A percentile compares a stretch with the other conserved stretches of the same genome.
phyloP scores from a whole-genome alignment of 2,329 filamentous ascomycete species.

The Colletotrichum incanum region DNA sequence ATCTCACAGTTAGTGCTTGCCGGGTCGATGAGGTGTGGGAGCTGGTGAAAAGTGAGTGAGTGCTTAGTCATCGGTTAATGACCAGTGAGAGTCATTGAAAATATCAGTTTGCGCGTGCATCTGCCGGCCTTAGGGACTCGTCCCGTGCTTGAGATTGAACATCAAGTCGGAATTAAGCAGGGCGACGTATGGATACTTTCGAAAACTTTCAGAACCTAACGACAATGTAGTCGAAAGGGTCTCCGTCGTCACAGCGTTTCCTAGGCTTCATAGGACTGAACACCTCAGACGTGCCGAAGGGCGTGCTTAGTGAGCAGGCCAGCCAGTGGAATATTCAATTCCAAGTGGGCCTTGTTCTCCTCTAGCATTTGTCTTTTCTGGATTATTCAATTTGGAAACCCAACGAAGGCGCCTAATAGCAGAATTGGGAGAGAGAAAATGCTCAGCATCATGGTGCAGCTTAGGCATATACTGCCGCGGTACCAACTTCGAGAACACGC shows the following conservation, averaged over 20 bases:
- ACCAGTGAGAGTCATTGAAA: not conserved
- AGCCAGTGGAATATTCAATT: not conserved
- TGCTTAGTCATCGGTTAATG: conserved; percentile 31
- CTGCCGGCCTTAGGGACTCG: not conserved
- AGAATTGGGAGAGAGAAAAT: no score
- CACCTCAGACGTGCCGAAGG: not conserved
- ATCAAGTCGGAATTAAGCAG: no score
- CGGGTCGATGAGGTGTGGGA: not conserved
- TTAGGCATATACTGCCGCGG: no score
- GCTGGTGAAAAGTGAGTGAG: conserved; percentile 9
- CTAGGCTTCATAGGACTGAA: no score
- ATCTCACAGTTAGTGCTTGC: not conserved
- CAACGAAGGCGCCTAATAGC: not conserved
- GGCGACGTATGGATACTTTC: no score
- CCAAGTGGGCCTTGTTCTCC: not conserved
- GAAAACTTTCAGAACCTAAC: not conserved
- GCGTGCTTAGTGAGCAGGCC: not conserved
- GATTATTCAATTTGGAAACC: not conserved
- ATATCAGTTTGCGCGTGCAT: not conserved
- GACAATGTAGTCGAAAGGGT: not conserved
- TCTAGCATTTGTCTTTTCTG: not conserved
- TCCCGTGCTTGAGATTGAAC: not conserved
- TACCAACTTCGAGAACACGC: no score
- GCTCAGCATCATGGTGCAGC: no score
- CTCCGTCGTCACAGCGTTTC: not conserved